Conservation (phyloP, 257 asterid genomes). For the Nicotiana benthamiana region DNA sequence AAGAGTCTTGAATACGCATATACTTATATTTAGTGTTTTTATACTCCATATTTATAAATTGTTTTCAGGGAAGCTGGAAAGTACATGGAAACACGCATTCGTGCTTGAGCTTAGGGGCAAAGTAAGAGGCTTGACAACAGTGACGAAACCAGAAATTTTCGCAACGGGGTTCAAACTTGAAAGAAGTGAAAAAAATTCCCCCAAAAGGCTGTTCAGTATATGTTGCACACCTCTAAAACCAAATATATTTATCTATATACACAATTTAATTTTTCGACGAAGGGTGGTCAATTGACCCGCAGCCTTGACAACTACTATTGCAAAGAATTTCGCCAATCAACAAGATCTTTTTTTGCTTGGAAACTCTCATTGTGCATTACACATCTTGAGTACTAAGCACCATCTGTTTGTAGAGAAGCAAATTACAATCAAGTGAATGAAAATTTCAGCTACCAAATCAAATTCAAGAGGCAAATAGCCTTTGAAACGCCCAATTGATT, state of each 20-base stretch:
- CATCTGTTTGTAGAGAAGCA: neutral
- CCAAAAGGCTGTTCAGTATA: too few relatives aligned
- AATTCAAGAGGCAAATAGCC: neutral
- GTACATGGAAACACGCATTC: conserved; percentile 27
- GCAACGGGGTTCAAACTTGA: too few relatives aligned
- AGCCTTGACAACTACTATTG: neutral
- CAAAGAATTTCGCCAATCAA: neutral
- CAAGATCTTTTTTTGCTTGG: neutral
- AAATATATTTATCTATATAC: too few relatives aligned
- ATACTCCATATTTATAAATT: neutral
- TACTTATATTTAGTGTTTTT: neutral
- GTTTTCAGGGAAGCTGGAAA: conserved; percentile 34
- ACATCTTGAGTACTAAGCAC: neutral
- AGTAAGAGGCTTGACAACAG: neutral
- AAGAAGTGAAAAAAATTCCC: too few relatives aligned
- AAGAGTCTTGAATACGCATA: neutral
- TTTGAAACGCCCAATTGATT: neutral
- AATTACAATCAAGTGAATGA: neutral
- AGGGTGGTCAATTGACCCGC: too few relatives aligned
- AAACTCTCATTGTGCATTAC: neutral
- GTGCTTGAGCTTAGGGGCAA: conserved; percentile 10
- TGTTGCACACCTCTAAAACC: too few relatives aligned
- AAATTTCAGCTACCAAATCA: neutral
- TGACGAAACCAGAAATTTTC: too few relatives aligned
- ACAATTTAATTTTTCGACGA: too few relatives aligned